These are phyloP conservation scores for Hortaea sp. DNA, from an alignment of 2,329 filamentous ascomycete species.

Conservation along the genomic window DNA sequence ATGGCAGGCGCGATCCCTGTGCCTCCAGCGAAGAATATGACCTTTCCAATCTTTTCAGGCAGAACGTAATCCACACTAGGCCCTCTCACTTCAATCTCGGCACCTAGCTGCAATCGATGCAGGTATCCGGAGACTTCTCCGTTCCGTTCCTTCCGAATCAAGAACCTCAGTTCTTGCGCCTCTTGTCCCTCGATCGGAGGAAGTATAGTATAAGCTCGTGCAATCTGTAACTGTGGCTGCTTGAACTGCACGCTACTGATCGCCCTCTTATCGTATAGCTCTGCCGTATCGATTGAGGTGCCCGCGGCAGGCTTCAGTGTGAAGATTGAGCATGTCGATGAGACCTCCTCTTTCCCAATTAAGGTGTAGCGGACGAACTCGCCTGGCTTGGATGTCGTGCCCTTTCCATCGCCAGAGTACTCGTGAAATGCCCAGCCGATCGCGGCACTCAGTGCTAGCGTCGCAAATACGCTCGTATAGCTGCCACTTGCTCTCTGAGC, in stretches of 20 bases:
- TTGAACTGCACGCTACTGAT: conserved; percentile 89
- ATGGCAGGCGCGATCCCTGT: conserved; percentile 87
- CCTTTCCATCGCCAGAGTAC: background rate
- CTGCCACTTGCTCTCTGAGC: background rate
- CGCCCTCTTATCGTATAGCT: conserved; percentile 35
- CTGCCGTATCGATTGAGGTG: conserved; percentile 10
- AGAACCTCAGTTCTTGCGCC: conserved; percentile 50
- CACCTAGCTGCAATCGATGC: conserved; percentile 48
- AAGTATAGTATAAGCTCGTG: conserved; percentile 80
- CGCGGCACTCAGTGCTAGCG: background rate
- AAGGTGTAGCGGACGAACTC: conserved; percentile 46
- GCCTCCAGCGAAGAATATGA: conserved; percentile 83
- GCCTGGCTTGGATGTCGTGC: background rate
- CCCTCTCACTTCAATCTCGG: conserved; percentile 65
- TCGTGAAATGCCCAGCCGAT: background rate
- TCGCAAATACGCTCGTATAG: conserved; percentile 1
- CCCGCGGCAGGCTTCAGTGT: conserved; percentile 42
- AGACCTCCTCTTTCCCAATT: conserved; percentile 50
- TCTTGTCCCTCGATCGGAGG: conserved; percentile 40
- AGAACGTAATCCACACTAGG: conserved; percentile 59
- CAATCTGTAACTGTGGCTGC: conserved; percentile 88
- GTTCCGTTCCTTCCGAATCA: conserved; percentile 65
- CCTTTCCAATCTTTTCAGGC: conserved; percentile 41
- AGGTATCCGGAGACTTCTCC: conserved; percentile 85
- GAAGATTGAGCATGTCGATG: conserved; percentile 59